phyloP scores from a whole-genome alignment of 2,329 filamentous ascomycete genomes.

The Alternaria rosae region DNA sequence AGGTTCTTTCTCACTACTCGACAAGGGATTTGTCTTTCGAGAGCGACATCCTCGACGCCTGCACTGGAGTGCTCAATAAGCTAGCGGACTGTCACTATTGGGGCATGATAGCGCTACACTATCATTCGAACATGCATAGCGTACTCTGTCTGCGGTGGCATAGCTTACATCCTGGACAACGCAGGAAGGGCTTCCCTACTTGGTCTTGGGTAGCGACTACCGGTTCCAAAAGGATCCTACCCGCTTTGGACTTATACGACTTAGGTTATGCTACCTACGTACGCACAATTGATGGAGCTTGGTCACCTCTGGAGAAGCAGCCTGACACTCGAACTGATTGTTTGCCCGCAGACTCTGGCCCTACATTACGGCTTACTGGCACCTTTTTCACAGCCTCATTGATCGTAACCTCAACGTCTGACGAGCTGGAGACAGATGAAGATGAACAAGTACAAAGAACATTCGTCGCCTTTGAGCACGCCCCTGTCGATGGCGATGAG shows the following conservation, averaged over 20 bases:
- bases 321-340: neutral
- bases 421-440: too few species aligned
- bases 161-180: accelerated
- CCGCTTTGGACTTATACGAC: accelerated
- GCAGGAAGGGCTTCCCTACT: neutral
- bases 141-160: neutral
- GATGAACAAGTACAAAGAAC: too few species aligned
- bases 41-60: neutral
- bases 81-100: neutral
- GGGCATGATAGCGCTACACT: neutral
- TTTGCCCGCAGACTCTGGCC: neutral
- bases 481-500: accelerated
- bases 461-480: neutral
- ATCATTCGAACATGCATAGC: accelerated
- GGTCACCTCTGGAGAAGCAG: neutral
- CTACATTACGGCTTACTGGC: neutral
- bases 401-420: too few species aligned
- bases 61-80: accelerated
- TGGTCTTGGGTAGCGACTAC: neutral
- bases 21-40: neutral
- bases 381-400: neutral
- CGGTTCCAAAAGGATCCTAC: neutral
- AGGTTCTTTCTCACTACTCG: neutral
- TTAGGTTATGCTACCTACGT: neutral
- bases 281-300: neutral